Base-by-base conservation (phyloP, 768 basidiomycete species). In the Mycena pura region DNA sequence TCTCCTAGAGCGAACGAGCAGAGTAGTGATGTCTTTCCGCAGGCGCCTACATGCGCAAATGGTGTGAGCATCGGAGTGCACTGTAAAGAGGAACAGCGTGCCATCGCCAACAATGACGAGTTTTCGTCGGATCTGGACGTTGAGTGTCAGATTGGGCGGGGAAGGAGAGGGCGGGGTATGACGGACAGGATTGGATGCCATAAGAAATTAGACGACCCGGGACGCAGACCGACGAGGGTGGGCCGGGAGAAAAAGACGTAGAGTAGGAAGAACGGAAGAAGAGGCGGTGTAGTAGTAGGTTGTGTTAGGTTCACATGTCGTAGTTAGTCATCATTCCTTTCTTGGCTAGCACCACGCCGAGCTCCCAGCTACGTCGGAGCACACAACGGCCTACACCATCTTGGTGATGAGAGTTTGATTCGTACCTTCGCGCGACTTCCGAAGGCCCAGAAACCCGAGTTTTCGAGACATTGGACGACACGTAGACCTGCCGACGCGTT, bases 81-180 rank as follows among this genome's bases (percentile, higher is more conserved):
- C 57, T 41, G 61, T 46, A 61, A 57, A 45, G 32, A 57, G 66
- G 40, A 45, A 62, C 57, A 68, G 82, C 88, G 73, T 82, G 81
- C 96, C 96, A 78, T 99, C 96, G 68, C 96, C 96, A 63, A 98
- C 95, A 73, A 95, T 95, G 77, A 96, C 95, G 59, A 98, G 82
- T 80, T 98, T 98, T 70, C 95, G 85, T 69, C 94, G 88, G 76
- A 98, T 92, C 94, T 96, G 46, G 46, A 53, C 29, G 38, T 43
- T 15, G 52, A 59, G 32, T 51, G 39, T 49, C 34, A 62, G 56
- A 32, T 31, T 51, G 47, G n/a, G 50, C 32, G 58, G n/a, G 40
- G 32, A 36, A 49, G 34, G 25, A 39, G 21, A 39, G 34, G 40
- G 41, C 55, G 56, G 57, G 24, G 47, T 34, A 62, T 39, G 43